phyloP scores from a whole-genome alignment of 805 yeast genomes.

The Saturnispora mendoncae region DNA sequence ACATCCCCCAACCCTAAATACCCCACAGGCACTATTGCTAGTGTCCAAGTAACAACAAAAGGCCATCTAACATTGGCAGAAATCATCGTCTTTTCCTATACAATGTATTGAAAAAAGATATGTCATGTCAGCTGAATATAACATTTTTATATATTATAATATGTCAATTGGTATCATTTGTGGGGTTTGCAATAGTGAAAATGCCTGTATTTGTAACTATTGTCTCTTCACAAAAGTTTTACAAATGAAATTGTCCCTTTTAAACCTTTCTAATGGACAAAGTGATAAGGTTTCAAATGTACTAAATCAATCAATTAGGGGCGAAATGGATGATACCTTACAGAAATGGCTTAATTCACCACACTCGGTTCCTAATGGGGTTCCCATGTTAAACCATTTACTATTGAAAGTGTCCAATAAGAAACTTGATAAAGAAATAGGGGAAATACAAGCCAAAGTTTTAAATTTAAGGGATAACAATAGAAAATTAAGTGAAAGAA shows the following conservation, averaged over 20 bases:
- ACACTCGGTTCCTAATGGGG: background rate
- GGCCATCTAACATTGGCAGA: background rate
- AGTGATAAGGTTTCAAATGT: background rate
- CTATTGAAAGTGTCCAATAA: slow-evolving; percentile 6
- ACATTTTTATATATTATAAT: no score
- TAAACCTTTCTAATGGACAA: background rate
- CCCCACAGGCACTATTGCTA: slow-evolving; percentile 16
- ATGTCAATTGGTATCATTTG: background rate
- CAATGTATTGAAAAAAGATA: no score
- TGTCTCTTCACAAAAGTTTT: background rate
- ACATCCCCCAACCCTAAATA: slow-evolving; percentile 47
- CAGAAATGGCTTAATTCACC: background rate
- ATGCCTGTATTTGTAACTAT: background rate
- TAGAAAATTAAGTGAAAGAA: background rate
- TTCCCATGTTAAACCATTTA: background rate
- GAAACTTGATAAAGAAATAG: background rate
- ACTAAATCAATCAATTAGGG: background rate
- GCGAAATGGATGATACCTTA: background rate
- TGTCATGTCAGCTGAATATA: no score
- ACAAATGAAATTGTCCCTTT: background rate
- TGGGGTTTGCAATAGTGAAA: background rate
- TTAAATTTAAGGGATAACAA: background rate
- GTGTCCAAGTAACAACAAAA: background rate
- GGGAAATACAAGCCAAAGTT: background rate
- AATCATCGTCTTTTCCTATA: no score